Conservation (phyloP, 2,329 filamentous ascomycete species). For the Magnaporthiopsis poae region DNA sequence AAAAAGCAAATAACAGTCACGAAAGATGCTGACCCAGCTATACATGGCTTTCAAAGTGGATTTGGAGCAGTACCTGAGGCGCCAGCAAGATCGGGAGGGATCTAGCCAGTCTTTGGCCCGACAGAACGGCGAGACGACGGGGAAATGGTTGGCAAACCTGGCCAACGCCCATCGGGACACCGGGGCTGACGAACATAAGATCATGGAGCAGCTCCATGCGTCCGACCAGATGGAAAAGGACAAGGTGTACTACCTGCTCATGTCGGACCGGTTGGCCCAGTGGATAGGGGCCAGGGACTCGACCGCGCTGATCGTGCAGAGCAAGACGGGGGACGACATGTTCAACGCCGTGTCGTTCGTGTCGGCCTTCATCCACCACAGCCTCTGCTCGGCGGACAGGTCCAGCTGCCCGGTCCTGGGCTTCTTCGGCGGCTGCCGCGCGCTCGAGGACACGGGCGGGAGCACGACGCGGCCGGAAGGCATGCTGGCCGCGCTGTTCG, state of each 20-base stretch:
- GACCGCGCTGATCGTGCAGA: background rate
- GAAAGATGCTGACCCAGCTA: too few relatives aligned
- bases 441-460: background rate
- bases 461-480: background rate
- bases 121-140: too few relatives aligned
- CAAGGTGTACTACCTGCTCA: background rate
- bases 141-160: too few relatives aligned
- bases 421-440: background rate
- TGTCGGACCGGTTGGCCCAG: background rate
- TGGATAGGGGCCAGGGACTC: background rate
- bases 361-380: background rate
- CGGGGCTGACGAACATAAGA: background rate
- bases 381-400: background rate
- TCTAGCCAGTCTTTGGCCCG: too few relatives aligned
- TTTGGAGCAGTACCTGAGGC: too few relatives aligned
- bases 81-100: too few relatives aligned
- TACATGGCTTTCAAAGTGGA: too few relatives aligned
- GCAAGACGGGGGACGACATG: background rate
- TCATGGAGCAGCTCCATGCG: background rate
- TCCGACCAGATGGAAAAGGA: background rate
- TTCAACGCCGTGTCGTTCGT: background rate
- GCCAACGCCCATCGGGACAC: too few relatives aligned
- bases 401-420: background rate
- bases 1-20: too few relatives aligned
- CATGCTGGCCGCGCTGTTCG: background rate